These are phyloP conservation scores for Amorphotheca resinae DNA, from an alignment of 495 filamentous ascomycete genomes.

Conservation along the genomic window DNA sequence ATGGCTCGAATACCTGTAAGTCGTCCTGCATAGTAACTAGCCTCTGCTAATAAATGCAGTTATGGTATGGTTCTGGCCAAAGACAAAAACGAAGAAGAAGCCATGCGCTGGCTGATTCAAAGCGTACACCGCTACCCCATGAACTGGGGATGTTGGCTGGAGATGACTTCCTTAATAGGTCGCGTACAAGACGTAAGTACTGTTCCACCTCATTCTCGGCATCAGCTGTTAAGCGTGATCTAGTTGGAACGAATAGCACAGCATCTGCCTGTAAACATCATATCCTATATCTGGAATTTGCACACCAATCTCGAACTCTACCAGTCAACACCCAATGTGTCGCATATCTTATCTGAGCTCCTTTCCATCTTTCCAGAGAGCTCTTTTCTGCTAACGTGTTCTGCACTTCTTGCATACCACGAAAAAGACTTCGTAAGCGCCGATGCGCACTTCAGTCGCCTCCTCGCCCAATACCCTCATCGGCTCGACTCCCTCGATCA, in stretches of 20 bases:
- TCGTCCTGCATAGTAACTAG: not conserved
- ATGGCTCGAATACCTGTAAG: constrained; percentile 79
- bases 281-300: constrained; percentile 87
- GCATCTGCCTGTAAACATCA: constrained; percentile 74
- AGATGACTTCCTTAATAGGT: constrained; percentile 64
- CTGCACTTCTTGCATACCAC: constrained; percentile 82
- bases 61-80: constrained; percentile 86
- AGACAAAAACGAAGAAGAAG: constrained; percentile 74
- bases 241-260: constrained; percentile 37
- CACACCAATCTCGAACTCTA: constrained; percentile 84
- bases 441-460: constrained; percentile 68
- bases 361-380: constrained; percentile 72
- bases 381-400: constrained; percentile 79
- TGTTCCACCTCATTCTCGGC: not conserved
- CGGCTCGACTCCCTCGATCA: constrained; percentile 84
- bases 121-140: constrained; percentile 80
- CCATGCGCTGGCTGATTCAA: constrained; percentile 66
- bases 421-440: constrained; percentile 86
- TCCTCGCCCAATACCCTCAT: constrained; percentile 71
- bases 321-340: constrained; percentile 61
- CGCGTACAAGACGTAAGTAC: constrained; percentile 67
- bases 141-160: constrained; percentile 96
- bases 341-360: constrained; percentile 61
- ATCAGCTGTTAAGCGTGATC: constrained; percentile 9
- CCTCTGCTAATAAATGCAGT: constrained; percentile 10